Percentiles rank a stretch among this genome's conserved stretches.
These are phyloP conservation scores for Lodderomyces margitis DNA, from an alignment of 1,139 yeast genomes.

Conservation along the genomic window DNA sequence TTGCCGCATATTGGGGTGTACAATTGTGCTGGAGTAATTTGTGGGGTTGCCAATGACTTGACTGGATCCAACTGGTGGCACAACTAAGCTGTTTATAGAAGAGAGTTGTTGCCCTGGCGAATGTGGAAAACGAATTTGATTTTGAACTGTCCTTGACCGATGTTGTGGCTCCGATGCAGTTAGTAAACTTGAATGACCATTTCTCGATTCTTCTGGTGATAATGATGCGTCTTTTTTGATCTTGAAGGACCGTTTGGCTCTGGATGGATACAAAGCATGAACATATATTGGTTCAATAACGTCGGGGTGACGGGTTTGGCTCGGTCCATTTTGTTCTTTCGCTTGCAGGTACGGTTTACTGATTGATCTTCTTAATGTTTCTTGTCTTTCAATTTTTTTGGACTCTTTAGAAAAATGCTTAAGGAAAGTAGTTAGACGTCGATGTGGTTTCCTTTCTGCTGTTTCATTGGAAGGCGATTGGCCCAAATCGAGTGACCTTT, in stretches of 20 bases:
- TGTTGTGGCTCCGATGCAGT: neutral
- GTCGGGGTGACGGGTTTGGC: neutral
- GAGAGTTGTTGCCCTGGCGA: slow-evolving; percentile 12
- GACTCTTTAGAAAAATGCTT: slow-evolving; percentile 9
- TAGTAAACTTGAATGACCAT: neutral
- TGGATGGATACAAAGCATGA: slow-evolving; percentile 10
- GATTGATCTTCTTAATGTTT: slow-evolving; percentile 11
- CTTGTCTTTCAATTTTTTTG: slow-evolving; percentile 6
- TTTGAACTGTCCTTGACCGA: neutral
- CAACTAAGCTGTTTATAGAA: slow-evolving; percentile 13
- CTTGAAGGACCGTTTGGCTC: slow-evolving; percentile 9
- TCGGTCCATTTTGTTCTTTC: neutral
- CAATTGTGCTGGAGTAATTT: slow-evolving; percentile 11
- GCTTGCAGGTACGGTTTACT: slow-evolving; percentile 11
- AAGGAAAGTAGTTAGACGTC: slow-evolving; percentile 9
- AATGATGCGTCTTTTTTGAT: slow-evolving; percentile 9
- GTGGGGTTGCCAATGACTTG: slow-evolving; percentile 9
- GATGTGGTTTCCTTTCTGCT: slow-evolving; percentile 6
- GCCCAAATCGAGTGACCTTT: neutral
- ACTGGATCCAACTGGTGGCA: slow-evolving; percentile 15
- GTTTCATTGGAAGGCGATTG: slow-evolving; percentile 7
- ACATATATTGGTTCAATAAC: slow-evolving; percentile 6
- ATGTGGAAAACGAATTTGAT: slow-evolving; percentile 8
- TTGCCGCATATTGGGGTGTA: slow-evolving; percentile 14
- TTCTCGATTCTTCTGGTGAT: neutral